Percentiles rank a stretch among this genome's conserved stretches.
Evolutionary conservation across 345 rosid species (phyloP).

Genomic region (Corymbia maculata): DNA sequence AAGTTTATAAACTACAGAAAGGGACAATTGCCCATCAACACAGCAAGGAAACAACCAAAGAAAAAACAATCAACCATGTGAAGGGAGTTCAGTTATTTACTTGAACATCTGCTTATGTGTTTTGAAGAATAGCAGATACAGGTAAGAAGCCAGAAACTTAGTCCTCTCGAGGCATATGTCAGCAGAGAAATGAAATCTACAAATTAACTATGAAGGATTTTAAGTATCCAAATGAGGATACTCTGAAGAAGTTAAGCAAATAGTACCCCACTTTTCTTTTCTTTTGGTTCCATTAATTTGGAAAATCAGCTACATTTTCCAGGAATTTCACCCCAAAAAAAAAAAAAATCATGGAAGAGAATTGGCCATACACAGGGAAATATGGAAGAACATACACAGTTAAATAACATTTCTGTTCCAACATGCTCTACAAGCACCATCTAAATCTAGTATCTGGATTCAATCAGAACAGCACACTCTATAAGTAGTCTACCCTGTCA

Average conservation of each 20-base stretch:
- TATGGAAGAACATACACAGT: not conserved
- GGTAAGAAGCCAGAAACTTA: not conserved
- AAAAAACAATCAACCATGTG: not conserved
- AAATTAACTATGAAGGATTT: not conserved
- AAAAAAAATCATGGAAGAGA: not conserved
- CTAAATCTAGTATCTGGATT: not conserved
- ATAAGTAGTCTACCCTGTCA: not conserved
- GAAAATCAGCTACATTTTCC: not conserved
- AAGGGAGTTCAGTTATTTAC: not conserved
- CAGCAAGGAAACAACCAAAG: not conserved
- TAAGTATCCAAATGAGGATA: not conserved
- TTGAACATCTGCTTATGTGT: not conserved
- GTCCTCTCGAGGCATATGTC: not conserved
- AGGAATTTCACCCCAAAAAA: not conserved
- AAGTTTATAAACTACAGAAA: not conserved
- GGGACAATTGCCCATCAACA: not conserved
- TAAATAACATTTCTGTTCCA: not conserved
- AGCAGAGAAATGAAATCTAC: not conserved
- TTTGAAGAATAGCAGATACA: not conserved
- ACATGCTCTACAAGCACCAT: not conserved
- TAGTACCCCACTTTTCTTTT: not conserved
- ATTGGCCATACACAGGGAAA: not conserved
- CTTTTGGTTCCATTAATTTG: not conserved
- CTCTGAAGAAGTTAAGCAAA: not conserved
- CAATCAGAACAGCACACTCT: not conserved